A percentile compares a stretch with the other conserved stretches of the same genome.
Conservation (phyloP, 257 asterid genomes). For the Fraxinus pennsylvanica region DNA sequence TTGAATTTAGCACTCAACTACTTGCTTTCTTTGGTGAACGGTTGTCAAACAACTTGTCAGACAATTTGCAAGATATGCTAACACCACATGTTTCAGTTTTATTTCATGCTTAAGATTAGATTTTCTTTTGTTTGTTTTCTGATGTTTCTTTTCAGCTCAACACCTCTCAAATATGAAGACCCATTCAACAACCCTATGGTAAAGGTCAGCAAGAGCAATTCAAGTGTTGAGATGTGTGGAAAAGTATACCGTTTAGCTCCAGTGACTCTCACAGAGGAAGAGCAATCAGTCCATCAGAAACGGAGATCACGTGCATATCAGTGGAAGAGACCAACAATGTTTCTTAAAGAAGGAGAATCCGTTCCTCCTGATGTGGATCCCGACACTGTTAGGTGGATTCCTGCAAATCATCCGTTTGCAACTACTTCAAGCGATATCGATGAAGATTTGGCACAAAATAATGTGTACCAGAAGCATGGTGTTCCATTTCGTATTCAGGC, state of each 20-base stretch:
- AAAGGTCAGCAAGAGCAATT: constrained; percentile 76
- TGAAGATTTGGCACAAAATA: constrained; percentile 87
- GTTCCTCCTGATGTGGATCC: constrained; percentile 98
- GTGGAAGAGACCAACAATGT: constrained; percentile 96
- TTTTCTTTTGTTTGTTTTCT: constrained; percentile 12
- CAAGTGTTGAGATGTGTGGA: constrained; percentile 96
- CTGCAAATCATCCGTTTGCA: constrained; percentile 98
- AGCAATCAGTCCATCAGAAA: constrained; percentile 75
- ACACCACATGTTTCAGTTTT: constrained; percentile 1
- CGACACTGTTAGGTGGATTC: constrained; percentile 97
- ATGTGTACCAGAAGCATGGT: constrained; percentile 91
- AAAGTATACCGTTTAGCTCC: constrained; percentile 93
- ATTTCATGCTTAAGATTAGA: not conserved
- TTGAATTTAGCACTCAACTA: not conserved
- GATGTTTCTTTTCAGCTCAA: constrained; percentile 51
- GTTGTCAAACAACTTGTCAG: not conserved
- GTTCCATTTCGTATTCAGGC: constrained; percentile 96
- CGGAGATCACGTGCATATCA: constrained; percentile 97
- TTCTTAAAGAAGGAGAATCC: constrained; percentile 93
- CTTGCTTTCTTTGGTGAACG: not conserved
- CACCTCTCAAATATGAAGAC: constrained; percentile 90
- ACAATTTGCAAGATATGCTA: not conserved
- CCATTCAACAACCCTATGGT: constrained; percentile 98
- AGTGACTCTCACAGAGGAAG: constrained; percentile 82
- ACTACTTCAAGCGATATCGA: constrained; percentile 93